Conservation (phyloP, 169 alveolate genomes). For the Plasmodium gaboni region DNA sequence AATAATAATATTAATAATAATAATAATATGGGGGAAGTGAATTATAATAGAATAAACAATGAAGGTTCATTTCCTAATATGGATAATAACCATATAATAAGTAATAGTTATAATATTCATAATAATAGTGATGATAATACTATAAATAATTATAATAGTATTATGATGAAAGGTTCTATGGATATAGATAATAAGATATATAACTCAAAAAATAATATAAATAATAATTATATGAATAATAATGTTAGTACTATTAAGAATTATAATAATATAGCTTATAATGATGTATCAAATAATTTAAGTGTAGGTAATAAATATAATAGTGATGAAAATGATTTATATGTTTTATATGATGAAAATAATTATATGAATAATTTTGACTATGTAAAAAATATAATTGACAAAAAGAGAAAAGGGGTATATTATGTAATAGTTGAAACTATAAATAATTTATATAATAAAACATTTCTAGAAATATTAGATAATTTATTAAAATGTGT, state of each 20-base stretch:
- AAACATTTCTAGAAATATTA: constrained; percentile 25
- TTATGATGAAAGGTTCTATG: neutral
- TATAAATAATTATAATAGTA: neutral
- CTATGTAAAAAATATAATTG: neutral
- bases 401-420: constrained; percentile 8
- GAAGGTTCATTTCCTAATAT: neutral
- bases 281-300: neutral
- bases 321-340: neutral
- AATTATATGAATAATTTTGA: neutral
- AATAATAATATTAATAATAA: neutral
- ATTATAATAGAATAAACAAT: neutral
- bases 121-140: neutral
- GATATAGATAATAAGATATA: no score
- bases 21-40: neutral
- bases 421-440: constrained; percentile 16
- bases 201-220: constrained; percentile 3
- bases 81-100: neutral
- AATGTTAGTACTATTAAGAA: neutral
- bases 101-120: neutral
- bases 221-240: neutral
- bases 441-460: constrained; percentile 22
- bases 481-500: constrained; percentile 60
- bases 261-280: neutral
- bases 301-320: neutral
- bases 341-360: neutral